Conservation (phyloP, 305 asterid genomes). For the Striga hermonthica region DNA sequence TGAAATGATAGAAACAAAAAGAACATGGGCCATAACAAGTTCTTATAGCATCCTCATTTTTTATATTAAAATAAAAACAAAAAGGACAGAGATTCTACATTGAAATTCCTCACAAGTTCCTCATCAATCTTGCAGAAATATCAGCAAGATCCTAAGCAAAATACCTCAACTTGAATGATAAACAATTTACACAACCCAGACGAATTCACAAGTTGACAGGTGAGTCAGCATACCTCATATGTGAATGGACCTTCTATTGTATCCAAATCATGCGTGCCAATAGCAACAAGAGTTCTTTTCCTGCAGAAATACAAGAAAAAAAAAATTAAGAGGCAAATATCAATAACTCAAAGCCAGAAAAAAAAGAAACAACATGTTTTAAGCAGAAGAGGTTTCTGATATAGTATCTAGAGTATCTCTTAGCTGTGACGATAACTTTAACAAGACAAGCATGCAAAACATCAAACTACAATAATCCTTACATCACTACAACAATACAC, state of each 20-base stretch:
- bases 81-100: too few species aligned
- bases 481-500: neutral
- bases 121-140: neutral
- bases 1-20: too few species aligned
- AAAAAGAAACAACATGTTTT: slow-evolving; percentile 10
- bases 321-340: slow-evolving; percentile 16
- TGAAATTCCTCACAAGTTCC: too few species aligned
- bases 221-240: slow-evolving; percentile 58
- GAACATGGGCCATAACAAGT: too few species aligned
- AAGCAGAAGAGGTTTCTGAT: neutral
- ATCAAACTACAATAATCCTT: too few species aligned
- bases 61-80: too few species aligned
- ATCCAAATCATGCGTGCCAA: slow-evolving; percentile 96
- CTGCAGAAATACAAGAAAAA: slow-evolving; percentile 39
- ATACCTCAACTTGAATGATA: neutral
- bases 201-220: neutral
- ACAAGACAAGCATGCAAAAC: too few species aligned
- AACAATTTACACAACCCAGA: neutral
- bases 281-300: slow-evolving; percentile 89
- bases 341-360: slow-evolving; percentile 12
- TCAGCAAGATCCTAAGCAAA: neutral
- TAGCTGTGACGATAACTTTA: neutral
- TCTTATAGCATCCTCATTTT: too few species aligned
- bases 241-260: slow-evolving; percentile 85
- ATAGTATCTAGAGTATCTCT: neutral